Base-by-base conservation (phyloP, 441 rosid genomes). In the Mallotus repandus region DNA sequence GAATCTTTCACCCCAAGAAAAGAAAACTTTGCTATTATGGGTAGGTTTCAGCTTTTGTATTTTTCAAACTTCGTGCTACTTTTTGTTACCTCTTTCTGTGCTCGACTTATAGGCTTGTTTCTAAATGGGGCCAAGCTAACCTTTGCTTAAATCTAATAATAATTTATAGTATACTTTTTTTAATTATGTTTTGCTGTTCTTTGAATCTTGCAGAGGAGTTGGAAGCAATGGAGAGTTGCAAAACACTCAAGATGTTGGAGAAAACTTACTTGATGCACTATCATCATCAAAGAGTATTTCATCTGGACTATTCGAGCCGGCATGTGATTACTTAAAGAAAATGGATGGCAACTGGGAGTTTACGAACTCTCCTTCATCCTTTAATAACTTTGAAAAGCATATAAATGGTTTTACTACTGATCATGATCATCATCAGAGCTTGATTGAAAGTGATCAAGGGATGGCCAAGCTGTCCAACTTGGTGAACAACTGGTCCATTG, bases 401-500 rank as follows among this genome's bases (percentile, higher is more conserved):
- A 21, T 79, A 14, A 81, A 65, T 25, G 80, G 74, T 4, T 66
- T 63, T 66, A 69, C n/a, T 9, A 72, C 48, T 14, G 16, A n/a
- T 63, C 68, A 64, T 45, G 52, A 63, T n/a, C 16, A 43, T 55
- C 63, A 56, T 54, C 66, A 66, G 10, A 54, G 67, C 72, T 66
- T 72, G 55, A 66, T 68, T 1, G 82, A 80, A 61, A 62, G 62
- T 48, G 81, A 70, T 68, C 53, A 74, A 70, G 76, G 89, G 64
- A 62, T 87, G 29, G 79, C 82, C 71, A 88, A 83, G 83, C 61
- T 84, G 50, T 82, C 89, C n/a, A 86, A 84, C 72, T 81, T 85
- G 53, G 89, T 86, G 64, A 81, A 79, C 79, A 84, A 88, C 82
- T 91, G 91, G 94, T 87, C 91, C 1, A 87, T 91, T 60, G 94